phyloP scores from a whole-genome alignment of 345 rosid species.

The Hibiscus tridactylites region DNA sequence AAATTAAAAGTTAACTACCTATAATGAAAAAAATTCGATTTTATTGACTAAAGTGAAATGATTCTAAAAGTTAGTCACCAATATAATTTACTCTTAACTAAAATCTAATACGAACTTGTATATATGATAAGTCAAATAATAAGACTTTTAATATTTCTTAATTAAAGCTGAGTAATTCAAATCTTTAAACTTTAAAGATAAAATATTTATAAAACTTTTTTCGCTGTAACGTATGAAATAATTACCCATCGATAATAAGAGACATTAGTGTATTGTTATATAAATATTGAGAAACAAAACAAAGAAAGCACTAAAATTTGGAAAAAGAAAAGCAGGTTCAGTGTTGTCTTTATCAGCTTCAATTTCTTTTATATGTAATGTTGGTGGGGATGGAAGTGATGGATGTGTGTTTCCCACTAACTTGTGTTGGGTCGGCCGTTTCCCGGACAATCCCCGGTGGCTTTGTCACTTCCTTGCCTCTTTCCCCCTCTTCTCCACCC shows the following conservation, averaged over 20 bases:
- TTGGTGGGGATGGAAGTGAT: background rate
- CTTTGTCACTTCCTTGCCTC: conserved; percentile 10
- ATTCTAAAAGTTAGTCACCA: no score
- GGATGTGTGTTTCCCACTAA: conserved; percentile 29
- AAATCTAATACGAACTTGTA: conserved; percentile 16
- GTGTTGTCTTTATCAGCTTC: conserved; percentile 19
- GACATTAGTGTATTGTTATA: background rate
- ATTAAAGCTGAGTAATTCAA: background rate
- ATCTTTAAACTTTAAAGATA: no score
- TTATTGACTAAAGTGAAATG: no score
- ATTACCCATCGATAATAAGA: background rate
- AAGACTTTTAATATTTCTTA: no score
- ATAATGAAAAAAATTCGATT: no score
- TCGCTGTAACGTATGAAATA: background rate
- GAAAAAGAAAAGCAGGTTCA: conserved; percentile 19
- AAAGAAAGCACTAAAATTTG: conserved; percentile 5
- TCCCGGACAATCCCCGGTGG: conserved; percentile 21
- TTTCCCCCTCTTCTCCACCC: background rate
- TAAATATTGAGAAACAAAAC: background rate
- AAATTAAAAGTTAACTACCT: no score
- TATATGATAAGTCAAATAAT: background rate
- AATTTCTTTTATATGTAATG: background rate
- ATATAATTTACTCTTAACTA: background rate
- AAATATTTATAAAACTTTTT: no score
- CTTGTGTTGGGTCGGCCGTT: conserved; percentile 36